phyloP scores from a whole-genome alignment of 2,329 filamentous ascomycete species.

The Alternaria brassicicola region DNA sequence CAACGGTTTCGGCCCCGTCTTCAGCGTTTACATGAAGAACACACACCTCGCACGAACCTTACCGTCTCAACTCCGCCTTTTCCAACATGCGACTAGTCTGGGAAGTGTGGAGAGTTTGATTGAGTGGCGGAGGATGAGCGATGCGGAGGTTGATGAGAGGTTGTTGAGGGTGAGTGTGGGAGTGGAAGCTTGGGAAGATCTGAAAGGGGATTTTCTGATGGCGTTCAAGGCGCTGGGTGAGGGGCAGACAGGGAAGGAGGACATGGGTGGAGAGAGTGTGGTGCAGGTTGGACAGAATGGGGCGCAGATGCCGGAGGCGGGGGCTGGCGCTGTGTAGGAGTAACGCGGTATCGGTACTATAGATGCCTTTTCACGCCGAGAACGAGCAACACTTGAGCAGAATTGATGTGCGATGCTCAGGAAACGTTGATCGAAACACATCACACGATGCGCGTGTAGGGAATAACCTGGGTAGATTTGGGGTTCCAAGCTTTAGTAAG shows the following conservation, averaged over 20 bases:
- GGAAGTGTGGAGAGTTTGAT: constrained; percentile 95
- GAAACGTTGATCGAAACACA: neutral
- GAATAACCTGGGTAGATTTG: neutral
- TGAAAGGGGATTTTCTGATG: constrained; percentile 70
- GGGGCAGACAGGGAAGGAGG: too few species aligned
- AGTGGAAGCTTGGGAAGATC: constrained; percentile 83
- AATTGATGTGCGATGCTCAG: neutral
- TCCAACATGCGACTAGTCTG: constrained; percentile 93
- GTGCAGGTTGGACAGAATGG: constrained; percentile 33
- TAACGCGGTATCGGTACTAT: neutral
- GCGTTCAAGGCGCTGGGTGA: constrained; percentile 34
- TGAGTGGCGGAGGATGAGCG: constrained; percentile 93
- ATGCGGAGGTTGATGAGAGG: constrained; percentile 71
- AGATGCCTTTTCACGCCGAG: too few species aligned
- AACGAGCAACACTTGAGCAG: neutral
- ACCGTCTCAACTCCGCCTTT: constrained; percentile 79
- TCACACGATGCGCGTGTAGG: neutral
- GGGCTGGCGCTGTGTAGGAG: constrained; percentile 31
- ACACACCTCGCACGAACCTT: constrained; percentile 68
- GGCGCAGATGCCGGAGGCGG: constrained; percentile 26
- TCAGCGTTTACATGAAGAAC: constrained; percentile 71
- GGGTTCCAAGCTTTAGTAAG: neutral
- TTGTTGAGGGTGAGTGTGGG: constrained; percentile 84
- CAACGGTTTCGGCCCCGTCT: constrained; percentile 86
- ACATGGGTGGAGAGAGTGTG: constrained; percentile 2